Percentiles rank a stretch among this genome's conserved stretches.
Evolutionary conservation across 1,139 yeast genomes (phyloP).

Genomic region (Yamadazyma pseudoaaseri): DNA sequence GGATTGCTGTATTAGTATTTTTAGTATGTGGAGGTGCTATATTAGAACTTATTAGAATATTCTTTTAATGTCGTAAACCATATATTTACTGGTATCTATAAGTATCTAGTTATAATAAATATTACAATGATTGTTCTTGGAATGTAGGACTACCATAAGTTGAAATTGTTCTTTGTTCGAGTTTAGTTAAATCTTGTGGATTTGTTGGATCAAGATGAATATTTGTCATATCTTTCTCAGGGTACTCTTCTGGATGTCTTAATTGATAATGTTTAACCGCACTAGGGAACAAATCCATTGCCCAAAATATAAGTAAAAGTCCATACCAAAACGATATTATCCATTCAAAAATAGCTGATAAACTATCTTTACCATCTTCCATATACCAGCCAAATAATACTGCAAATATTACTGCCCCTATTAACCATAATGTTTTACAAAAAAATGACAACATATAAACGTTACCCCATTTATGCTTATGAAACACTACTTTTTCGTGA

Average conservation of each 20-base stretch:
- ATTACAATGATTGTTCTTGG: conserved; percentile 11
- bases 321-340: conserved; percentile 81
- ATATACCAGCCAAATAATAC: conserved; percentile 59
- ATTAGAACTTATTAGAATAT: conserved; percentile 59
- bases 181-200: conserved; percentile 13
- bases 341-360: conserved; percentile 79
- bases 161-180: conserved; percentile 16
- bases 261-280: conserved; percentile 35
- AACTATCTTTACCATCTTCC: conserved; percentile 33
- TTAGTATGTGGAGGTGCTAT: conserved; percentile 82
- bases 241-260: conserved; percentile 22
- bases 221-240: conserved; percentile 12
- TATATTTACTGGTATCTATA: conserved; percentile 16
- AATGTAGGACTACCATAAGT: conserved; percentile 19
- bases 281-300: conserved; percentile 71
- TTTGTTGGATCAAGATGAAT: conserved; percentile 15
- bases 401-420: conserved; percentile 69
- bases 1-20: conserved; percentile 65
- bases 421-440: conserved; percentile 63
- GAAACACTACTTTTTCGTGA: conserved; percentile 44
- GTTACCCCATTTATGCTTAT: conserved; percentile 34
- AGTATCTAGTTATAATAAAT: not conserved
- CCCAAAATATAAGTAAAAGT: conserved; percentile 59
- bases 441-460: conserved; percentile 51
- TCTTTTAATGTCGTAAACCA: too few relatives aligned